phyloP scores from a whole-genome alignment of 1,139 yeast species.

The Geotrichum aggregatum region DNA sequence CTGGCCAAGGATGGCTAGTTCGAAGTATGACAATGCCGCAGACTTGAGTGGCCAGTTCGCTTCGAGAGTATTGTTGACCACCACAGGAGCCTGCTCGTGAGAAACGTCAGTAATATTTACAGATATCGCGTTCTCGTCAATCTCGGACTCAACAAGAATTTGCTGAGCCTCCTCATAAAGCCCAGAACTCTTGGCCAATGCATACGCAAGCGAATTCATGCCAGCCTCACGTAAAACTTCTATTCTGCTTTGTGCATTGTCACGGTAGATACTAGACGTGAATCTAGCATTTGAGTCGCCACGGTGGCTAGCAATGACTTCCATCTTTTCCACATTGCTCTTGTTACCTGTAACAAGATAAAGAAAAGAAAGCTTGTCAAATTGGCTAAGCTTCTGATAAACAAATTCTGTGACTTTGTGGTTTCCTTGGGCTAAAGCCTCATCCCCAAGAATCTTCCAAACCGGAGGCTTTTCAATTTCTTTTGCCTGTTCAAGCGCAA shows the following conservation, averaged over 20 bases:
- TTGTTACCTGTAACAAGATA: constrained; percentile 80
- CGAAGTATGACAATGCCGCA: constrained; percentile 73
- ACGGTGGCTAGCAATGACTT: constrained; percentile 82
- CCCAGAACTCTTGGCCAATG: constrained; percentile 86
- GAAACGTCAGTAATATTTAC: constrained; percentile 45
- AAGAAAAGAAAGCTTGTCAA: constrained; percentile 85
- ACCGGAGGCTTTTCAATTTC: constrained; percentile 61
- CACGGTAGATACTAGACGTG: constrained; percentile 75
- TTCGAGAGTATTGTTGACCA: constrained; percentile 45
- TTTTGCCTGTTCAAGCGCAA: constrained; percentile 84
- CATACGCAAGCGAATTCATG: constrained; percentile 83
- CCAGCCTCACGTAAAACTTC: constrained; percentile 73
- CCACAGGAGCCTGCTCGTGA: constrained; percentile 41
- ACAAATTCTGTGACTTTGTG: constrained; percentile 79
- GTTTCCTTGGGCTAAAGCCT: constrained; percentile 88
- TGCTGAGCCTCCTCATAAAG: constrained; percentile 67
- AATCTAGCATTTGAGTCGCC: constrained; percentile 76
- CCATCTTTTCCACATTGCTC: constrained; percentile 75
- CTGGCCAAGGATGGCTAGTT: constrained; percentile 75
- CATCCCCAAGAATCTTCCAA: constrained; percentile 82
- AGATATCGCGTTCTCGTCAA: constrained; percentile 60
- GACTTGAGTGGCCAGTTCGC: constrained; percentile 80
- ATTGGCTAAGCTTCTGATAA: constrained; percentile 79
- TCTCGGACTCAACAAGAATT: constrained; percentile 59
- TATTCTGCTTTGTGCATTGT: constrained; percentile 73